Evolutionary conservation across 768 basidiomycete genomes (phyloP).

Genomic region (Podaxis sp.): DNA sequence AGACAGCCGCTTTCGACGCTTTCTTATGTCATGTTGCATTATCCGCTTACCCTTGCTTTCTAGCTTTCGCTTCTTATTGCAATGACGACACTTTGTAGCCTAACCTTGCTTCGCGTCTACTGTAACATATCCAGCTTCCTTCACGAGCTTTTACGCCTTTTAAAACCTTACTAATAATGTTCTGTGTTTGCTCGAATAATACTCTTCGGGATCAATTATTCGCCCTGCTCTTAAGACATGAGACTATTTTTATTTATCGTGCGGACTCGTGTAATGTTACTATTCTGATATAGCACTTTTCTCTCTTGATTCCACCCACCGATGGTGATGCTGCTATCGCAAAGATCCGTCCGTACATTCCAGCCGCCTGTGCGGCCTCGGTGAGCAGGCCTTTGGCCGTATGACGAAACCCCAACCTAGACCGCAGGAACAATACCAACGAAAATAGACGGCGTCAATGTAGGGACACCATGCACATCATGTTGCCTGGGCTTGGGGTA

Average conservation of each 20-base stretch:
- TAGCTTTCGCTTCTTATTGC: neutral
- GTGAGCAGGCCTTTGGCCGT: neutral
- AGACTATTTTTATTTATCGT: constrained; percentile 7
- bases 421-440: neutral
- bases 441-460: neutral
- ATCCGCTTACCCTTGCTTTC: neutral
- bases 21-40: constrained; percentile 15
- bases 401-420: neutral
- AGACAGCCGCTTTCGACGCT: constrained; percentile 12
- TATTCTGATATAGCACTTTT: constrained; percentile 5
- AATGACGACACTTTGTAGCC: constrained; percentile 12
- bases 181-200: neutral
- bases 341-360: constrained; percentile 6
- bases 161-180: neutral
- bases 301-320: neutral
- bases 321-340: neutral
- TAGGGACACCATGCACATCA: neutral
- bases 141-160: neutral
- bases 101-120: neutral
- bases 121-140: constrained; percentile 11
- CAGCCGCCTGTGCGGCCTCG: neutral
- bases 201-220: neutral
- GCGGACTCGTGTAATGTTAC: neutral
- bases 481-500: neutral
- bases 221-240: neutral